Conservation (phyloP, 306 rosid species). For the Lathyrus aphaca region DNA sequence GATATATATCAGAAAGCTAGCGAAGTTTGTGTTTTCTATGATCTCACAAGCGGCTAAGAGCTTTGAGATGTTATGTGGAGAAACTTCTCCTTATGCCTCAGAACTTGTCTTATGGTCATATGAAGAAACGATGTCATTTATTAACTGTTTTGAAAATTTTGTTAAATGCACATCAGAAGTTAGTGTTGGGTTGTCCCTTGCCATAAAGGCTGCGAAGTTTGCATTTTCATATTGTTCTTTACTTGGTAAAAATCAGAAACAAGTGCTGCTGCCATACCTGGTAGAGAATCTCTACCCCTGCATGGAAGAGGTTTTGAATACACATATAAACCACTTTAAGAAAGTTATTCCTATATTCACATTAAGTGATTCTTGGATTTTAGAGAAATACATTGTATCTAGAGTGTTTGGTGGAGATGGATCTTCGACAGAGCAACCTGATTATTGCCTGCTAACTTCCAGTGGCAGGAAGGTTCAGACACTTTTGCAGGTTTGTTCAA, state of each 20-base stretch:
- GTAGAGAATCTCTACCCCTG: constrained; percentile 54
- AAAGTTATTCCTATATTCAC: constrained; percentile 61
- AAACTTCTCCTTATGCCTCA: constrained; percentile 51
- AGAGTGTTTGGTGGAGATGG: constrained; percentile 54
- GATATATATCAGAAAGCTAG: constrained; percentile 53
- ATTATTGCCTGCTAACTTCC: constrained; percentile 67
- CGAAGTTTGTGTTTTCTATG: constrained; percentile 67
- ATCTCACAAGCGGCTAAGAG: constrained; percentile 71
- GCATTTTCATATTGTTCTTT: constrained; percentile 61
- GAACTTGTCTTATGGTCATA: constrained; percentile 56
- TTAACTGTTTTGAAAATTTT: constrained; percentile 50
- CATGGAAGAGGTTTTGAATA: constrained; percentile 56
- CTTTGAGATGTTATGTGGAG: constrained; percentile 62
- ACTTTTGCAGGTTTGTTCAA: constrained; percentile 62
- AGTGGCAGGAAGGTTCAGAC: constrained; percentile 72
- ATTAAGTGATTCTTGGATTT: constrained; percentile 64
- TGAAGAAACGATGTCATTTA: constrained; percentile 58
- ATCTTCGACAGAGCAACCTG: constrained; percentile 50
- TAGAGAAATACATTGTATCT: constrained; percentile 66
- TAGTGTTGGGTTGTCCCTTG: constrained; percentile 54
- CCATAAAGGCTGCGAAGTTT: constrained; percentile 50
- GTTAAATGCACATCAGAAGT: constrained; percentile 46
- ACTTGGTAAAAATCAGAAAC: constrained; percentile 52
- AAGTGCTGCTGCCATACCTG: constrained; percentile 56
- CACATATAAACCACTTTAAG: constrained; percentile 63